Evolutionary conservation across 306 rosid genomes (phyloP).

Genomic region (Chamaecrista fasciculata): DNA sequence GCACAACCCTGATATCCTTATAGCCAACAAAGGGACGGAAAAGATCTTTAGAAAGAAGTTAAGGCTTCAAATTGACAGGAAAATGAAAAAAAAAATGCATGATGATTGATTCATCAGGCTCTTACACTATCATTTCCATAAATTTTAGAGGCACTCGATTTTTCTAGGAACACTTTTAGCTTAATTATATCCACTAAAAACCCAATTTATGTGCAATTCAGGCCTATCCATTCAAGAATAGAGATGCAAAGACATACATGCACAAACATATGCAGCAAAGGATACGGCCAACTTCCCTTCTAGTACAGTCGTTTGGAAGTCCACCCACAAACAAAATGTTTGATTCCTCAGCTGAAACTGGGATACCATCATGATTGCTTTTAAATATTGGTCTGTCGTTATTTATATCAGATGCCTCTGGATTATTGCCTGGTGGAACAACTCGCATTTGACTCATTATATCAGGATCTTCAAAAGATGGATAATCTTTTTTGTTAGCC

Average conservation of each 20-base stretch:
- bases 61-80: constrained; percentile 45
- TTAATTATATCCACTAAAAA: background rate
- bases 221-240: constrained; percentile 16
- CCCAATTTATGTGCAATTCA: constrained; percentile 2
- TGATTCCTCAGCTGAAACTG: constrained; percentile 42
- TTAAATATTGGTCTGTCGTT: constrained; percentile 41
- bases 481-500: constrained; percentile 29
- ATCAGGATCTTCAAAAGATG: constrained; percentile 39
- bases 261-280: constrained; percentile 32
- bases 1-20: constrained; percentile 65
- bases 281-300: constrained; percentile 93
- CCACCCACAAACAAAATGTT: constrained; percentile 67
- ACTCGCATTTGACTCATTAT: constrained; percentile 36
- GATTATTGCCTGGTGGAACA: constrained; percentile 29
- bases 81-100: constrained; percentile 17
- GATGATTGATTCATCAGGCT: background rate
- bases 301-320: constrained; percentile 71
- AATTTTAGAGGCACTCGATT: constrained; percentile 6
- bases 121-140: constrained; percentile 21
- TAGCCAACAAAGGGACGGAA: constrained; percentile 78
- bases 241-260: constrained; percentile 13
- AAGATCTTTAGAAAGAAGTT: constrained; percentile 48
- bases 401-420: constrained; percentile 32
- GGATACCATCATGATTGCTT: constrained; percentile 36
- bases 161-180: background rate